Base-by-base conservation (phyloP, 495 filamentous ascomycete species). In the Penicillium antarcticum region DNA sequence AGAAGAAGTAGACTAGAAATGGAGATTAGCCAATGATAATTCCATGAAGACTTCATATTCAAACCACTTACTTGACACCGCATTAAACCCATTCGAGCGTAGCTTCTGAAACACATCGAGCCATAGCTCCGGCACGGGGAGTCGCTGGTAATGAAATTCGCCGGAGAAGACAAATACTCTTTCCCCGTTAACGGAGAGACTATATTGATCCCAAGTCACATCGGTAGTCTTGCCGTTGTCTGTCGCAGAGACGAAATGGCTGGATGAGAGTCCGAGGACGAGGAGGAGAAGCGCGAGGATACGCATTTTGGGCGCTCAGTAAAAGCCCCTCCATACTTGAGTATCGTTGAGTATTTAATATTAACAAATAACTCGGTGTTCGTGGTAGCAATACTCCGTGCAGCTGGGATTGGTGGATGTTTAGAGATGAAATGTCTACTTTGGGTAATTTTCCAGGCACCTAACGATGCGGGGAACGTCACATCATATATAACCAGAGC, bases 31-130 rank as follows among this genome's bases (percentile, higher is more conserved):
- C 11, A 12, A 21, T 5, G 4, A 11, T 13, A 13, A 43, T 13
- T 11, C 1, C 0, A 13, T 8, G 52, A 53, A 11, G 55, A 42
- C 23, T 9, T 35, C 16, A 3, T 26, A 35, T 57, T 47, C 26
- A 36, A 48, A 9, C 38, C 5, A 44, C 55, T 39, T 52, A 62
- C 65, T 47, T 1, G 66, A 73, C 13, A 80, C 67, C 18, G 80
- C 73, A 57, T 81, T 83, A 24, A 74, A 80, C 0, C 82, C 81
- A 39, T 75, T 74, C 2, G 83, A 79, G 52, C 80, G 78, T 37
- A 85, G 64, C 56, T 87, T 87, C 55, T 86, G 70, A 10, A 85
- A 73, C n/a, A 85, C 64, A 61, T 86, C 82, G 4, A 75, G 61
- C 81, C 82, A 85, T 12, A 85, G 53, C 29, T 79, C 78, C 0